Conservation (phyloP, 2,329 filamentous ascomycete genomes). For the Cryphonectria carpinicola region DNA sequence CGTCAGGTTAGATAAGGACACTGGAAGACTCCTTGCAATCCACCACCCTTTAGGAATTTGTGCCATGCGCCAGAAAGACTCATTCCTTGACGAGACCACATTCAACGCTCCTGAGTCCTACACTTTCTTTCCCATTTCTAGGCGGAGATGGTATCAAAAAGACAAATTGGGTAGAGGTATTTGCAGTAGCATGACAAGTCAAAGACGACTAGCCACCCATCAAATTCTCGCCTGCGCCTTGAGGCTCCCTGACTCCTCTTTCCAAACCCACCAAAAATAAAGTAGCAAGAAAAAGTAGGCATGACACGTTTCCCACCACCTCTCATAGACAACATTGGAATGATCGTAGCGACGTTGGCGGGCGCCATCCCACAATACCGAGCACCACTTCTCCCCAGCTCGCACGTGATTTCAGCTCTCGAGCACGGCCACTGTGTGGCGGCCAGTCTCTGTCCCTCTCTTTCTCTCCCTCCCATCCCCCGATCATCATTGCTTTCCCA, state of each 20-base stretch:
- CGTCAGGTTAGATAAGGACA: not conserved
- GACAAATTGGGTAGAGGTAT: not conserved
- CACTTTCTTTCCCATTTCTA: not conserved
- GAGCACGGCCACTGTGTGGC: not conserved
- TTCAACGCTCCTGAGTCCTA: not conserved
- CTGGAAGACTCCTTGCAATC: not conserved
- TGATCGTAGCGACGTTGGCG: slow-evolving; percentile 19
- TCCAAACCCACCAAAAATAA: not conserved
- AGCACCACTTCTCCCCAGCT: not conserved
- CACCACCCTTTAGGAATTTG: not conserved
- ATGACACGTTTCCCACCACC: not conserved
- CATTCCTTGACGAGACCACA: not conserved
- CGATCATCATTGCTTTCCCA: not conserved
- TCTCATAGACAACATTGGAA: slow-evolving; percentile 14
- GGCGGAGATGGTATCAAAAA: not conserved
- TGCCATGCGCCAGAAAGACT: not conserved
- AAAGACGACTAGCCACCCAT: not conserved
- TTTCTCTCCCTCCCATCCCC: not conserved
- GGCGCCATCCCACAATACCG: slow-evolving; percentile 5
- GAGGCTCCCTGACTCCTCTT: slow-evolving; percentile 6
- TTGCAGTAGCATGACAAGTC: slow-evolving; percentile 1
- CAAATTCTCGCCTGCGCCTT: not conserved
- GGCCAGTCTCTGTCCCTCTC: not conserved
- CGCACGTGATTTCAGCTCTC: not conserved
- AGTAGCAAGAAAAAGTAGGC: not conserved